Evolutionary conservation across 148 eudicot genomes (phyloP).

Genomic region (Chenopodium formosanum): DNA sequence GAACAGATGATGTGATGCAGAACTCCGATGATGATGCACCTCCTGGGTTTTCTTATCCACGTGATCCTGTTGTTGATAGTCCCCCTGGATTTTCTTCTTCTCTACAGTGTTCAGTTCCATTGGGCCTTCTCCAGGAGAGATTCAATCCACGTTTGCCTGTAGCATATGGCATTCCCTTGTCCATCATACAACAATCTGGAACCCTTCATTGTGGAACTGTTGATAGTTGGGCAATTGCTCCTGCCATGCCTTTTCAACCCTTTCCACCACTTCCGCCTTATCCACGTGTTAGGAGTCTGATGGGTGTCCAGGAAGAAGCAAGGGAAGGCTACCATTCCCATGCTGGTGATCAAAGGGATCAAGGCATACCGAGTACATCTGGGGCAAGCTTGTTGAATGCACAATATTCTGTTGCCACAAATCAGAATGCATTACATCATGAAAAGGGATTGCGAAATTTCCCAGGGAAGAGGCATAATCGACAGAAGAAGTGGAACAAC

Average conservation of each 20-base stretch:
- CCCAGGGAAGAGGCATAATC: slow-evolving; percentile 47
- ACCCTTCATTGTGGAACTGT: slow-evolving; percentile 33
- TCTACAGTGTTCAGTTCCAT: slow-evolving; percentile 31
- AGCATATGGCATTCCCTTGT: slow-evolving; percentile 66
- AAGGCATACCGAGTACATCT: slow-evolving; percentile 43
- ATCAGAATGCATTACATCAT: slow-evolving; percentile 30
- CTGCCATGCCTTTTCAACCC: slow-evolving; percentile 72
- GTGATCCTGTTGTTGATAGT: slow-evolving; percentile 32
- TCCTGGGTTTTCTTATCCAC: slow-evolving; percentile 38
- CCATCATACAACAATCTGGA: slow-evolving; percentile 54
- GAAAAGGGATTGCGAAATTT: slow-evolving; percentile 29
- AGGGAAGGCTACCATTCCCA: slow-evolving; percentile 9
- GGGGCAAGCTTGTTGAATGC: slow-evolving; percentile 18
- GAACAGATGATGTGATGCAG: slow-evolving; percentile 27
- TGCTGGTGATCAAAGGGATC: slow-evolving; percentile 21
- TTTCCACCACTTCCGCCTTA: slow-evolving; percentile 80
- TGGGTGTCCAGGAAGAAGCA: slow-evolving; percentile 23
- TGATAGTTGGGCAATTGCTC: slow-evolving; percentile 67
- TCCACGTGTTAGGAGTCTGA: slow-evolving; percentile 32
- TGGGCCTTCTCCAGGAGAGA: slow-evolving; percentile 53
- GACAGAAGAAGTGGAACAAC: slow-evolving; percentile 63
- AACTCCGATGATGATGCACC: slow-evolving; percentile 48
- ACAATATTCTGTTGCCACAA: slow-evolving; percentile 22
- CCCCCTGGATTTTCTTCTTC: slow-evolving; percentile 57
- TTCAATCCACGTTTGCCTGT: slow-evolving; percentile 50